Percentiles rank a stretch among this genome's conserved stretches.
Conservation (phyloP, 2,329 filamentous ascomycete species). For the Alternaria postmessia region DNA sequence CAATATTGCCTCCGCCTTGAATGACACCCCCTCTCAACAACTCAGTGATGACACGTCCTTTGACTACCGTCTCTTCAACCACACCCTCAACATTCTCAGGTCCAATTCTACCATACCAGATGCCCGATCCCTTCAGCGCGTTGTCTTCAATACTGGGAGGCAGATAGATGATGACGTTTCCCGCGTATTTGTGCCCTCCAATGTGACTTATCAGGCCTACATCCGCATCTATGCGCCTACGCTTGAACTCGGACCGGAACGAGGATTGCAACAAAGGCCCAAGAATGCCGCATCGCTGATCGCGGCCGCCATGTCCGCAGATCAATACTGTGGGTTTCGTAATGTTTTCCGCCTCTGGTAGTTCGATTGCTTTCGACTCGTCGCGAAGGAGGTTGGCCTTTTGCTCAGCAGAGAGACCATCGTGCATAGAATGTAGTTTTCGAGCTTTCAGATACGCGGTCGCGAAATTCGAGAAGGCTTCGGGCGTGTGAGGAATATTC, state of each 20-base stretch:
- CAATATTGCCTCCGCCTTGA: constrained; percentile 35
- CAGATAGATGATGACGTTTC: constrained; percentile 83
- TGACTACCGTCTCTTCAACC: constrained; percentile 72
- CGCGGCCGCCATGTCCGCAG: constrained; percentile 85
- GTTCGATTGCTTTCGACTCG: constrained; percentile 55
- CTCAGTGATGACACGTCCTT: constrained; percentile 73
- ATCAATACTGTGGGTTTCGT: constrained; percentile 68
- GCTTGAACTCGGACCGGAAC: constrained; percentile 69
- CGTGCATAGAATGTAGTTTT: constrained; percentile 68
- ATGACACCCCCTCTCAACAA: constrained; percentile 75
- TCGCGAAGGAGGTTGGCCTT: constrained; percentile 56
- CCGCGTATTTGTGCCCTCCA: constrained; percentile 85
- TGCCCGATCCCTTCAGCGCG: constrained; percentile 72
- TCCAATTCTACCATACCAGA: constrained; percentile 85
- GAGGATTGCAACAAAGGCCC: constrained; percentile 76
- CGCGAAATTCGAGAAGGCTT: constrained; percentile 64
- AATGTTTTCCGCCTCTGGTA: constrained; percentile 63
- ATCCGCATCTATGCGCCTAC: constrained; percentile 62
- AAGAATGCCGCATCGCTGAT: constrained; percentile 81
- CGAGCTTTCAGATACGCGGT: constrained; percentile 72
- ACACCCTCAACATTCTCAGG: constrained; percentile 79
- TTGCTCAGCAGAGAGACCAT: constrained; percentile 63
- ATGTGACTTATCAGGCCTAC: constrained; percentile 80
- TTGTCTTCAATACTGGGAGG: constrained; percentile 64
- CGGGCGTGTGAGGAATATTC: constrained; percentile 69